Evolutionary conservation across 228 moss, liverwort and hornwort species (phyloP), one percentile per base, ranked within the genome.

Genomic region (Sphagnum fallax): DNA sequence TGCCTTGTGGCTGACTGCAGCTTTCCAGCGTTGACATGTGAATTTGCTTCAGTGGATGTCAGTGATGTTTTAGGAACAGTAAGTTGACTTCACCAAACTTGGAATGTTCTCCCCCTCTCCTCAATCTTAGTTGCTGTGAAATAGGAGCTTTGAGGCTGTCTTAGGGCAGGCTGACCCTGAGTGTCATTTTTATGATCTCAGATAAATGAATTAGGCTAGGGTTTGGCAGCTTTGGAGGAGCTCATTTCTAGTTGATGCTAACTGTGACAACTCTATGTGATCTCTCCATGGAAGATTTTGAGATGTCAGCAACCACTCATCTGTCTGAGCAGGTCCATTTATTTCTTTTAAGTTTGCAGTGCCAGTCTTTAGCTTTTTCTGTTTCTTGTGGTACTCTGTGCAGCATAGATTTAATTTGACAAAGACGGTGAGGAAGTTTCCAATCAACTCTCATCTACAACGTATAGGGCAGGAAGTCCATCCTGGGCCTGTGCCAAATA

Each of bases 331-430:
- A 32, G 32, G 32, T 32, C 1, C 32, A 32, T 32, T 32, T 32
- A 32, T 32, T 32, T 32, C 32, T 32, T 32, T 32, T 32, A 32
- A 32, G 32, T 32, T 3, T 32, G 32, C 32, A 32, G 32, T 32
- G 32, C 32, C 57, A 67, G 16, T 48, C 48, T 7, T 4, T 66
- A n/a, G 61, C 59, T 51, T 67, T 50, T 61, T 49, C 48, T 10
- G 6, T 69, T 67, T 48, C 48, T 16, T 9, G 6, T 62, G 16
- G 58, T 47, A 52, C 53, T 50, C 4, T 77, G 63, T 87, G 79
- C 91, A 92, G 91, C 87, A 86, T 82, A 87, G 91, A 64, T 89
- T 87, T 74, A 92, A 92, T 68, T 75, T 92, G 68, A 92, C 91
- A 57, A 89, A 80, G 67, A 92, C 91, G 13, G 81, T 92, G 15